A percentile compares a stretch with the other conserved stretches of the same genome.
These are phyloP conservation scores for sorghum (Sorghum bicolor) DNA, from an alignment of 176 grass and related monocot species.

Conservation along the genomic window DNA sequence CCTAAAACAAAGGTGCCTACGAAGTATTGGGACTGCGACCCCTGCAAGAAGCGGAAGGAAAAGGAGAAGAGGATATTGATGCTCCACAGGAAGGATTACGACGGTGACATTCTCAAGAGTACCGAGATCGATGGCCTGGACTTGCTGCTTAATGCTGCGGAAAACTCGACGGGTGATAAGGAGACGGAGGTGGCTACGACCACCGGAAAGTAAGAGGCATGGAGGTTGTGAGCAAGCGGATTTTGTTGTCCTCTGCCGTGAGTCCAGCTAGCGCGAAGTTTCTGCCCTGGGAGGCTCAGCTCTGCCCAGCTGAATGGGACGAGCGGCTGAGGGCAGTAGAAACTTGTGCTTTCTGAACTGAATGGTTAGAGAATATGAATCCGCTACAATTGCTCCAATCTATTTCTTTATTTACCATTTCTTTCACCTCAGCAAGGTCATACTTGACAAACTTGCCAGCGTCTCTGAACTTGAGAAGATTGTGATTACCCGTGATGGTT, in stretches of 20 bases:
- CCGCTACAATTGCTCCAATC: not conserved
- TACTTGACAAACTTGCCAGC: not conserved
- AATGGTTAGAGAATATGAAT: not conserved
- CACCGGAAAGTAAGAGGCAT: not conserved
- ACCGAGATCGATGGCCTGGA: conserved; percentile 10
- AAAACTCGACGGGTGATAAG: conserved; percentile 25
- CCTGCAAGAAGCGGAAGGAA: conserved; percentile 29
- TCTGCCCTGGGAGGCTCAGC: not conserved
- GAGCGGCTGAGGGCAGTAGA: not conserved
- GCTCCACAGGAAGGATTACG: conserved; percentile 29
- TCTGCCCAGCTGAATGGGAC: not conserved
- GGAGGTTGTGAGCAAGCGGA: not conserved
- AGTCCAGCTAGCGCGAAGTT: not conserved
- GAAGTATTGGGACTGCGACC: conserved; percentile 50
- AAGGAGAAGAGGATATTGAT: conserved; percentile 18
- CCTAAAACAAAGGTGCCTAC: conserved; percentile 28
- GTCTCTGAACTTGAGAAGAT: not conserved
- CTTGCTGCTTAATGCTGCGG: conserved; percentile 41
- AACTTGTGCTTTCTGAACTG: not conserved
- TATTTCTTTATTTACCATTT: not conserved
- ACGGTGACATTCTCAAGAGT: not conserved
- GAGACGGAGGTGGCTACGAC: not conserved
- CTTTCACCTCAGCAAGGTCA: not conserved
- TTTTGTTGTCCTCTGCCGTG: not conserved
- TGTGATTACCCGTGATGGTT: not conserved